These are phyloP conservation scores for Pyrus hybrid DNA, from an alignment of 331 rosid genomes.

Conservation along the genomic window DNA sequence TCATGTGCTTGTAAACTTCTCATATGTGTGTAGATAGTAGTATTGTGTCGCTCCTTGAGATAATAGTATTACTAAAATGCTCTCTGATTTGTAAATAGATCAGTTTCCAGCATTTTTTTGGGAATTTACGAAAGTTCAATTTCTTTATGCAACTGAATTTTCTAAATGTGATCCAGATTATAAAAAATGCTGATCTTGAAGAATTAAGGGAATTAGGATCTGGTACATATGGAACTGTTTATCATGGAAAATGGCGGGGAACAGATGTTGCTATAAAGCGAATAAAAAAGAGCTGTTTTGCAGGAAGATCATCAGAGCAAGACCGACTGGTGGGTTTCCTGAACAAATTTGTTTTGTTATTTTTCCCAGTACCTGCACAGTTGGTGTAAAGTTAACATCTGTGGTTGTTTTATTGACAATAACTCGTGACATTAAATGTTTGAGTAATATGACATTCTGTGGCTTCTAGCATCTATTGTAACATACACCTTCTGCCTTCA, in stretches of 20 bases:
- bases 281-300: conserved; percentile 60
- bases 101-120: conserved; percentile 4
- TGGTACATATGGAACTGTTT: conserved; percentile 74
- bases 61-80: neutral
- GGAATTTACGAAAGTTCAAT: neutral
- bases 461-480: neutral
- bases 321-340: conserved; percentile 50
- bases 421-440: neutral
- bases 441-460: neutral
- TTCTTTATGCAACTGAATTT: conserved; percentile 14
- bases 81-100: neutral
- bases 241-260: conserved; percentile 73
- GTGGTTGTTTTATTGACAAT: neutral
- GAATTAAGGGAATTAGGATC: conserved; percentile 58
- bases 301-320: conserved; percentile 55
- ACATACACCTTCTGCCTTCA: neutral
- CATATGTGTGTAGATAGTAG: neutral
- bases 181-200: no score
- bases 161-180: conserved; percentile 29
- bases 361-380: neutral
- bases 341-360: neutral
- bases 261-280: conserved; percentile 65
- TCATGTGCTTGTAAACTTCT: neutral
- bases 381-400: neutral
- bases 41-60: neutral